Evolutionary conservation across 192 early-diverging fungal species (phyloP).

Genomic region (Dimargaris xerosporica): DNA sequence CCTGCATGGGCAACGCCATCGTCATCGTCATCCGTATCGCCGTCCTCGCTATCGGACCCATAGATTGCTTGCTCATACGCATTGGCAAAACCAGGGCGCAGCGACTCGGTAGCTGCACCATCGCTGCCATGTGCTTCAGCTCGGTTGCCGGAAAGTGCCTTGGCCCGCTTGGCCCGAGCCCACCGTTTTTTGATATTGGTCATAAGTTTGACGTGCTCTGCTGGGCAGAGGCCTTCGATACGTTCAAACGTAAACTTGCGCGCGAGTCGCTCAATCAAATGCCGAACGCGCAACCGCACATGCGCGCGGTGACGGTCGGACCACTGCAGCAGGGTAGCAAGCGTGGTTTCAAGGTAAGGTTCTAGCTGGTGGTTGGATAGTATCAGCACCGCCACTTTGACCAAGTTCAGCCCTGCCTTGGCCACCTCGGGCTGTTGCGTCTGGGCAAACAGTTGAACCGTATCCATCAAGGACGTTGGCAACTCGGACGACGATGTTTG

Average conservation of each 20-base stretch:
- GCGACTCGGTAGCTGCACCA: constrained; percentile 30
- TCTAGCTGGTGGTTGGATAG: constrained; percentile 55
- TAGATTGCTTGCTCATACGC: constrained; percentile 83
- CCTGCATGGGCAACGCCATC: constrained; percentile 18
- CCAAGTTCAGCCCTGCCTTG: constrained; percentile 78
- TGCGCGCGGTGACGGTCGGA: constrained; percentile 73
- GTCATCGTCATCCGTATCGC: constrained; percentile 52
- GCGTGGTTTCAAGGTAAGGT: constrained; percentile 55
- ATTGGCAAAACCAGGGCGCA: constrained; percentile 36
- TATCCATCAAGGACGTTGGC: constrained; percentile 63
- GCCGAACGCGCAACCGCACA: constrained; percentile 81
- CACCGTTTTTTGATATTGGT: constrained; percentile 84
- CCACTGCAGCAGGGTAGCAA: constrained; percentile 61
- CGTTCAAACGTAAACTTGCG: constrained; percentile 65
- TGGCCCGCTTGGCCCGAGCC: constrained; percentile 60
- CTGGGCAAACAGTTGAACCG: constrained; percentile 65
- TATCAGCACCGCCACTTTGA: constrained; percentile 78
- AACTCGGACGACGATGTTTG: constrained; percentile 36
- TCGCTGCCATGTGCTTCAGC: constrained; percentile 25
- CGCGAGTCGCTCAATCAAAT: constrained; percentile 83
- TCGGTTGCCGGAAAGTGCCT: constrained; percentile 20
- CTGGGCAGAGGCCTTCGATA: constrained; percentile 65
- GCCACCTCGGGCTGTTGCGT: constrained; percentile 80
- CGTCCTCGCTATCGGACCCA: constrained; percentile 84
- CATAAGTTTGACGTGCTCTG: constrained; percentile 76